phyloP scores from a whole-genome alignment of 2,329 filamentous ascomycete genomes.

The Fusarium transvaalense region DNA sequence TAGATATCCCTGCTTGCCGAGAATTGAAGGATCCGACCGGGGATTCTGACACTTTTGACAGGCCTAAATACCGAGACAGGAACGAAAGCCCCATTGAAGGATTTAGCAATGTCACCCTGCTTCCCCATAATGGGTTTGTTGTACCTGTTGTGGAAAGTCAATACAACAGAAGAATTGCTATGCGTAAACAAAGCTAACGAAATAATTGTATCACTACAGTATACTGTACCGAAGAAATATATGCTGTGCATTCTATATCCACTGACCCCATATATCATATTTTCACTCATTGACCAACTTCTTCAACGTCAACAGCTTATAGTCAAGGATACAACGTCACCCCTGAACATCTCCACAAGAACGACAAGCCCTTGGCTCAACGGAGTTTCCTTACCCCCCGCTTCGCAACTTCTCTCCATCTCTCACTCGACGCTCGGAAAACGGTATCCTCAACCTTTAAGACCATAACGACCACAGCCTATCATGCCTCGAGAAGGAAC shows the following conservation, averaged over 20 bases:
- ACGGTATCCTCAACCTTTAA: not conserved
- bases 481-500: slow-evolving; percentile 45
- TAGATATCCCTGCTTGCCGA: not conserved
- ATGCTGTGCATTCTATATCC: not conserved
- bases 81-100: not conserved
- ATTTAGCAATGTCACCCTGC: not conserved
- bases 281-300: too few species aligned
- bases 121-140: not conserved
- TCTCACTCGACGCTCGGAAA: slow-evolving; percentile 4
- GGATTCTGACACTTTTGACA: not conserved
- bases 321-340: not conserved
- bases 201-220: not conserved
- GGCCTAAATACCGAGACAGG: not conserved
- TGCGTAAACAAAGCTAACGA: not conserved
- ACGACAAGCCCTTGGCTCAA: not conserved
- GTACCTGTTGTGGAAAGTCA: not conserved
- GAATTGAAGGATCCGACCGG: not conserved
- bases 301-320: not conserved
- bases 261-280: not conserved
- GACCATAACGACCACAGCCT: not conserved
- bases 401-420: not conserved
- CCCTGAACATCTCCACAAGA: not conserved
- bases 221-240: not conserved
- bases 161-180: not conserved
- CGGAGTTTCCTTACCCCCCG: not conserved